phyloP scores from a whole-genome alignment of 2,329 filamentous ascomycete genomes.

The Calonectria crousiana region DNA sequence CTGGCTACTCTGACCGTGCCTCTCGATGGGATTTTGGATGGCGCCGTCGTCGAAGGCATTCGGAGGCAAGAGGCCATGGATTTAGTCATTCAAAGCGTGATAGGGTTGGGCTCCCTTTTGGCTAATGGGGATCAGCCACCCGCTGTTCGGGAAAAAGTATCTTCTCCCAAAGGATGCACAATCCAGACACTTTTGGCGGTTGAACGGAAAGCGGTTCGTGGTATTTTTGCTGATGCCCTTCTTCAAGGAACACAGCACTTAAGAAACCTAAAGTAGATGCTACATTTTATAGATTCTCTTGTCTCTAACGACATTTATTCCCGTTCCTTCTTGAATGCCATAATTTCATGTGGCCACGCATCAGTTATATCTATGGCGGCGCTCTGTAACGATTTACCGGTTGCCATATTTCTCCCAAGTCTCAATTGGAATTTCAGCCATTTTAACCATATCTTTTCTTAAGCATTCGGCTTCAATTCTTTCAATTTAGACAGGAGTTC shows the following conservation, averaged over 20 bases:
- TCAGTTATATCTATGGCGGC: background rate
- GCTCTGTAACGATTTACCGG: too few species aligned
- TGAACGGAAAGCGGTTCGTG: background rate
- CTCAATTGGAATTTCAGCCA: background rate
- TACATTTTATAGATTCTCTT: background rate
- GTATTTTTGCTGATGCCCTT: slow-evolving; percentile 11
- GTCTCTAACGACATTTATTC: background rate
- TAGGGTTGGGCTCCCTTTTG: slow-evolving; percentile 1
- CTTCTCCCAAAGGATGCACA: slow-evolving; percentile 14
- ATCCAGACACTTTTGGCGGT: slow-evolving; percentile 20
- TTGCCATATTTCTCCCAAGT: background rate
- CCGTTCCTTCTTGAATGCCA: background rate
- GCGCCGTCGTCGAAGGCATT: slow-evolving; percentile 3
- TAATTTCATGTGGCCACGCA: background rate
- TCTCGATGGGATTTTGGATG: slow-evolving; percentile 16
- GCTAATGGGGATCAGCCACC: slow-evolving; percentile 12
- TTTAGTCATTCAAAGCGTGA: slow-evolving; percentile 4
- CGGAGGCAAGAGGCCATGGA: slow-evolving; percentile 8
- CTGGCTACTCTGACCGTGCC: slow-evolving; percentile 7
- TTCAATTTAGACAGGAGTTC: slow-evolving; percentile 29
- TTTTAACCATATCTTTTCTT: background rate
- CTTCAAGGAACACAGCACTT: slow-evolving; percentile 10
- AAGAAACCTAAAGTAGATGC: background rate
- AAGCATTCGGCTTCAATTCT: background rate
- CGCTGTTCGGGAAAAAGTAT: slow-evolving; percentile 12